phyloP scores from a whole-genome alignment of 352 stramenopile species.

The Globisporangium lucens region DNA sequence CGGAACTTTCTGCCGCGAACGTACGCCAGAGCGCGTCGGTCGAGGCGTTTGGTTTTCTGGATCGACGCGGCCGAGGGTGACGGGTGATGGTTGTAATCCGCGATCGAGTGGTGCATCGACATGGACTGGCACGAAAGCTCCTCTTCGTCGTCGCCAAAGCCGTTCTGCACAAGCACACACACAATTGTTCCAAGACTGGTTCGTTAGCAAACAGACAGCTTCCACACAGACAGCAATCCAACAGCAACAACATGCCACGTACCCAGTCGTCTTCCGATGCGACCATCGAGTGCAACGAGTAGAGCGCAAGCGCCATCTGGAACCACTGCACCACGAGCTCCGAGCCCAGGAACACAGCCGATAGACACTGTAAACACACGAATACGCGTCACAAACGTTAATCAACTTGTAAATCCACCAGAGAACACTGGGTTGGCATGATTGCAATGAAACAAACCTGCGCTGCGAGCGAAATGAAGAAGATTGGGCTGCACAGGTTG shows the following conservation, averaged over 20 bases:
- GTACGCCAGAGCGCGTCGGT: conserved; percentile 71
- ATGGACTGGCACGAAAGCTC: conserved; percentile 50
- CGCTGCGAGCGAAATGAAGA: conserved; percentile 79
- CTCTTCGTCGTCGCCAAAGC: conserved; percentile 59
- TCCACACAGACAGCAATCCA: background rate
- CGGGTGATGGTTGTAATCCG: conserved; percentile 70
- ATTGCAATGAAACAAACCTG: conserved; percentile 31
- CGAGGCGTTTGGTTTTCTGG: conserved; percentile 78
- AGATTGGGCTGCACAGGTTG: conserved; percentile 80
- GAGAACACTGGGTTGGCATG: background rate
- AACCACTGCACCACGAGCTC: conserved; percentile 85
- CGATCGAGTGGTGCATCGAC: conserved; percentile 68
- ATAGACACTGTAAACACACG: conserved; percentile 43
- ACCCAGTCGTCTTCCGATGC: conserved; percentile 78
- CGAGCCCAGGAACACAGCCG: conserved; percentile 78
- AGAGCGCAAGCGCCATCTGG: conserved; percentile 77
- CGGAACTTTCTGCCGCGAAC: conserved; percentile 71
- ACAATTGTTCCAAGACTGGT: conserved; percentile 2
- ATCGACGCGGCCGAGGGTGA: conserved; percentile 59
- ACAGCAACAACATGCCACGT: conserved; percentile 6
- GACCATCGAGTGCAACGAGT: conserved; percentile 79
- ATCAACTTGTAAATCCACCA: background rate
- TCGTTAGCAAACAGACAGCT: background rate
- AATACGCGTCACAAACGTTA: background rate
- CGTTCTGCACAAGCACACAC: conserved; percentile 26